Conservation (phyloP, 305 asterid species). For the Fraxinus xanthoxyloides region DNA sequence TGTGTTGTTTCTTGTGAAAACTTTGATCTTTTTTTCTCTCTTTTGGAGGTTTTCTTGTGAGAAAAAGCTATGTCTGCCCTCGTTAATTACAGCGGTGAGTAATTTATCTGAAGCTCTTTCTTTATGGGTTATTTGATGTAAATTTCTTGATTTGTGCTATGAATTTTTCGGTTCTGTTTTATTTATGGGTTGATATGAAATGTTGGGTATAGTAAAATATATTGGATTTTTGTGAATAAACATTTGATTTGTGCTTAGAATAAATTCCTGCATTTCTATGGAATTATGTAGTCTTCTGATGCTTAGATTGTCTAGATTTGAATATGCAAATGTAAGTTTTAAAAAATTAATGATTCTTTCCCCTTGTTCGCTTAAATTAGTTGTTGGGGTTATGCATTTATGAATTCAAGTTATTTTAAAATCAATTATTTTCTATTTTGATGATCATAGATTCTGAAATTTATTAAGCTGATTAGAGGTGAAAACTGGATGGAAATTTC, state of each 20-base stretch:
- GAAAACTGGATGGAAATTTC: background rate
- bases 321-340: background rate
- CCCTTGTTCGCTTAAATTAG: background rate
- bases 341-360: slow-evolving; percentile 2
- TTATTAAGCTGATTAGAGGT: background rate
- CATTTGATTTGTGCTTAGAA: slow-evolving; percentile 7
- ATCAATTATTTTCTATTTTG: background rate
- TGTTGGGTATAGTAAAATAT: background rate
- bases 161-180: background rate
- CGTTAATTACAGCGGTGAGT: slow-evolving; percentile 87
- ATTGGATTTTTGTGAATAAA: background rate
- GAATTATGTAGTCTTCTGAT: background rate
- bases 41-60: slow-evolving; percentile 45
- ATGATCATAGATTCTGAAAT: background rate
- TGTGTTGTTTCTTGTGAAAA: slow-evolving; percentile 43
- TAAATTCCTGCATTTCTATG: background rate
- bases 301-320: slow-evolving; percentile 5
- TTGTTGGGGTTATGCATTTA: background rate
- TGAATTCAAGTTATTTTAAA: background rate
- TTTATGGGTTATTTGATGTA: background rate
- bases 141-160: background rate
- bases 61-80: slow-evolving; percentile 74
- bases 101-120: slow-evolving; percentile 11
- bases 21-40: slow-evolving; percentile 44
- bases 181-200: slow-evolving; percentile 2